These are phyloP conservation scores for Tuctoria greenei DNA, from an alignment of 176 grass and related monocot genomes.

Conservation along the genomic window DNA sequence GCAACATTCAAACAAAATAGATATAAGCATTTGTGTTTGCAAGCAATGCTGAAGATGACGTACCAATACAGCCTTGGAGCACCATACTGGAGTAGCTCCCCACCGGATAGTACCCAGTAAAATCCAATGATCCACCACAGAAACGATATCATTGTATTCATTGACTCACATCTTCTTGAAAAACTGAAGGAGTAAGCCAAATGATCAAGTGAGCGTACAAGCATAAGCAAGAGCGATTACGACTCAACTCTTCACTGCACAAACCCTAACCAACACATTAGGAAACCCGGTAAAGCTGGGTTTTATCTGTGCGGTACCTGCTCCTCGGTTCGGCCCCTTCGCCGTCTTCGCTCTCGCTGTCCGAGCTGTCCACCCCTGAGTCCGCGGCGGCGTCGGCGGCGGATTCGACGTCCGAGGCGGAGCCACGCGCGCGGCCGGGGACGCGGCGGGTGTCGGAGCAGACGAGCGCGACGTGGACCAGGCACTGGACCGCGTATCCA, in stretches of 20 bases:
- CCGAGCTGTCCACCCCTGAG: slow-evolving; percentile 36
- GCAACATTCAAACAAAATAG: neutral
- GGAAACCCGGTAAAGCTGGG: neutral
- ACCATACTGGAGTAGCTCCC: slow-evolving; percentile 58
- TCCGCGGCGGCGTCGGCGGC: neutral
- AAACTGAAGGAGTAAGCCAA: slow-evolving; percentile 43
- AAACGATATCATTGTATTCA: slow-evolving; percentile 80
- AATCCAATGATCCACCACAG: slow-evolving; percentile 98
- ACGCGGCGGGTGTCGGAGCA: slow-evolving; percentile 44
- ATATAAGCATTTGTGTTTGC: neutral
- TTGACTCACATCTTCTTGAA: slow-evolving; percentile 67
- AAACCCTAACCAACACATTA: slow-evolving; percentile 25
- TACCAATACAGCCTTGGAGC: slow-evolving; percentile 97
- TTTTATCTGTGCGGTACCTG: slow-evolving; percentile 39
- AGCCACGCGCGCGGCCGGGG: neutral
- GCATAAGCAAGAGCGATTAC: neutral
- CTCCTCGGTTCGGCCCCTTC: slow-evolving; percentile 38
- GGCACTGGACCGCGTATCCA: slow-evolving; percentile 76
- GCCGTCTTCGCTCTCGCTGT: slow-evolving; percentile 17
- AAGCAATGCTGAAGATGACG: neutral
- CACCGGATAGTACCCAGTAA: slow-evolving; percentile 81
- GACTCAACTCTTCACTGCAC: neutral
- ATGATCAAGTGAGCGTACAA: neutral
- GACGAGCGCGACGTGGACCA: slow-evolving; percentile 79
- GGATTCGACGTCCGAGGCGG: slow-evolving; percentile 45